These are phyloP conservation scores for Pulveroboletus sp. DNA, from an alignment of 768 basidiomycete genomes.

Conservation along the genomic window DNA sequence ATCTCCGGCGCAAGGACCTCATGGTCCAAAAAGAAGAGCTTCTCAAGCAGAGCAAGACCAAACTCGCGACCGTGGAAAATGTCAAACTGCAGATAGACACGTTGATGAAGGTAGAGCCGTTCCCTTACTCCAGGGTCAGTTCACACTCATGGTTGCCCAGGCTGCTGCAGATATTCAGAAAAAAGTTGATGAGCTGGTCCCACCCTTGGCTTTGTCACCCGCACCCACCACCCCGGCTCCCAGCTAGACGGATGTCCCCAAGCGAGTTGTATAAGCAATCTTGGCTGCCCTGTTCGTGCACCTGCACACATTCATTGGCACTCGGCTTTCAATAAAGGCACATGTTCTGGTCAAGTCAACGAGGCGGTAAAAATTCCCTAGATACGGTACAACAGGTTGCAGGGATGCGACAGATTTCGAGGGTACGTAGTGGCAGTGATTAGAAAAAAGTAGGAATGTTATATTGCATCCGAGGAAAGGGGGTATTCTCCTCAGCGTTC, in stretches of 20 bases:
- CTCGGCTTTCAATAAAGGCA: constrained; percentile 6
- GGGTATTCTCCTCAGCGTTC: constrained; percentile 27
- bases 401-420: constrained; percentile 20
- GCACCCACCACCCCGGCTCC: constrained; percentile 26
- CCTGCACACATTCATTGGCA: background rate
- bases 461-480: constrained; percentile 13
- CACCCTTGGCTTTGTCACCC: constrained; percentile 34
- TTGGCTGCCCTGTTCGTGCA: background rate
- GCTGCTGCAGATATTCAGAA: constrained; percentile 69
- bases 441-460: constrained; percentile 13
- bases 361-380: constrained; percentile 20
- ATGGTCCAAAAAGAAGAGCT: constrained; percentile 69
- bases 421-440: constrained; percentile 19
- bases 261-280: constrained; percentile 3
- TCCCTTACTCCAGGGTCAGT: constrained; percentile 2
- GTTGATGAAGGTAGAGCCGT: constrained; percentile 57
- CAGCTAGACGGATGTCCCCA: constrained; percentile 7
- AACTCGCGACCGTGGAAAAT: constrained; percentile 65
- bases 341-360: constrained; percentile 1
- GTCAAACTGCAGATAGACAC: constrained; percentile 75
- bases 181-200: constrained; percentile 66
- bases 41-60: constrained; percentile 74
- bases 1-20: constrained; percentile 66
- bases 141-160: constrained; percentile 34
- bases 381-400: constrained; percentile 28